Conservation (phyloP, 2,329 filamentous ascomycete species). For the Botrytis hyacinthi region DNA sequence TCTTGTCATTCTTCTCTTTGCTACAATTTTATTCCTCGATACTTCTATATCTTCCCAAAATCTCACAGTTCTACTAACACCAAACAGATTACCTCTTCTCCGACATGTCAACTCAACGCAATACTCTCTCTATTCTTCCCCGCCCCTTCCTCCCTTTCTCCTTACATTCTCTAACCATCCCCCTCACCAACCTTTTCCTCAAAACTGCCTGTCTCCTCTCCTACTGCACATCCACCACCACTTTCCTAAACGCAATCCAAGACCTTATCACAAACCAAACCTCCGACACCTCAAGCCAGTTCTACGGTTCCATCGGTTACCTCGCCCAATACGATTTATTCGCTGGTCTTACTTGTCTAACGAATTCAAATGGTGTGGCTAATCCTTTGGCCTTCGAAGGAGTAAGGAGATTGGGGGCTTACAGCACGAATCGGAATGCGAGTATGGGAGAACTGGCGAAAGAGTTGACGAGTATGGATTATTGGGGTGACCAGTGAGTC, state of each 20-base stretch:
- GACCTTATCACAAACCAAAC: background rate
- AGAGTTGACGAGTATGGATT: background rate
- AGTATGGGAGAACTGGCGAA: background rate
- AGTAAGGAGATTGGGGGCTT: background rate
- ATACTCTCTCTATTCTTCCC: background rate
- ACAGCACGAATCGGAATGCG: background rate
- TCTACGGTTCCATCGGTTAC: background rate
- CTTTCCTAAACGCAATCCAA: background rate
- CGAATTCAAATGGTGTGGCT: background rate
- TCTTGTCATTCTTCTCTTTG: background rate
- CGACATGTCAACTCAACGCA: background rate
- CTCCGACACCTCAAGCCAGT: background rate
- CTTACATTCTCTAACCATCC: background rate
- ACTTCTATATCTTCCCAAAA: background rate
- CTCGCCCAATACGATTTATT: background rate
- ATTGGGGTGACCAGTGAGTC: background rate
- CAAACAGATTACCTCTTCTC: background rate
- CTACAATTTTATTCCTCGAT: background rate
- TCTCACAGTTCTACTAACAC: background rate
- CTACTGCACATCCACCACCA: background rate
- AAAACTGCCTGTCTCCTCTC: background rate
- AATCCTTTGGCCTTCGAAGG: background rate
- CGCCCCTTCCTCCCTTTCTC: background rate
- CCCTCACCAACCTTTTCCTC: background rate
- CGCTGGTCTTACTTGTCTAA: background rate